A percentile compares a stretch with the other conserved stretches of the same genome.
Evolutionary conservation across 805 yeast genomes (phyloP).

Genomic region (Nakazawaea pomicola): DNA sequence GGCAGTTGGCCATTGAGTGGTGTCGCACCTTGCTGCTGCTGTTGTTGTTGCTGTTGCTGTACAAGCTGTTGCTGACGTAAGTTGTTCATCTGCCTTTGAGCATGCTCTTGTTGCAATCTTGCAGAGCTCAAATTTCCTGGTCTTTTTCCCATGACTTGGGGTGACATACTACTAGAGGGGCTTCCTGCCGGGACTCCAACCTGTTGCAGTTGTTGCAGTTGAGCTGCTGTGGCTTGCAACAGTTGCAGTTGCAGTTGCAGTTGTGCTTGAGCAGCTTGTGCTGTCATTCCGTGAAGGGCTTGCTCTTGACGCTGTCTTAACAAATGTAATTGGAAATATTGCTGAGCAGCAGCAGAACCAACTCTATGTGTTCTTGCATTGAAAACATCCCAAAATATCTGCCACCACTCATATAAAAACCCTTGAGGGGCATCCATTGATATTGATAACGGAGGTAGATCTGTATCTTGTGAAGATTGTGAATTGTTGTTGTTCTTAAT

Average conservation of each 20-base stretch:
- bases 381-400: slow-evolving; percentile 89
- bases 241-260: slow-evolving; percentile 23
- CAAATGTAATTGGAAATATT: slow-evolving; percentile 62
- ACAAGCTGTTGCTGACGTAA: slow-evolving; percentile 37
- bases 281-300: slow-evolving; percentile 34
- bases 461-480: slow-evolving; percentile 18
- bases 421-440: slow-evolving; percentile 84
- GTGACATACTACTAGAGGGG: slow-evolving; percentile 9
- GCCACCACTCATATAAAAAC: slow-evolving; percentile 93
- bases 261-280: slow-evolving; percentile 19
- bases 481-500: slow-evolving; percentile 5
- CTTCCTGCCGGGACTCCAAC: slow-evolving; percentile 7
- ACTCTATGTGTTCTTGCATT: slow-evolving; percentile 72
- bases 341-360: slow-evolving; percentile 59
- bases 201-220: slow-evolving; percentile 18
- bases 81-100: slow-evolving; percentile 26
- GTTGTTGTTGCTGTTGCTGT: slow-evolving; percentile 17
- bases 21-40: slow-evolving; percentile 13
- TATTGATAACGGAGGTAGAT: slow-evolving; percentile 45
- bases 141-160: slow-evolving; percentile 18
- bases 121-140: slow-evolving; percentile 14
- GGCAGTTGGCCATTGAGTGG: slow-evolving; percentile 8
- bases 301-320: slow-evolving; percentile 58
- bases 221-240: slow-evolving; percentile 15
- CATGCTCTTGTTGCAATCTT: slow-evolving; percentile 16